Base-by-base conservation (phyloP, 805 yeast species). In the Metschnikowia lochheadii region DNA sequence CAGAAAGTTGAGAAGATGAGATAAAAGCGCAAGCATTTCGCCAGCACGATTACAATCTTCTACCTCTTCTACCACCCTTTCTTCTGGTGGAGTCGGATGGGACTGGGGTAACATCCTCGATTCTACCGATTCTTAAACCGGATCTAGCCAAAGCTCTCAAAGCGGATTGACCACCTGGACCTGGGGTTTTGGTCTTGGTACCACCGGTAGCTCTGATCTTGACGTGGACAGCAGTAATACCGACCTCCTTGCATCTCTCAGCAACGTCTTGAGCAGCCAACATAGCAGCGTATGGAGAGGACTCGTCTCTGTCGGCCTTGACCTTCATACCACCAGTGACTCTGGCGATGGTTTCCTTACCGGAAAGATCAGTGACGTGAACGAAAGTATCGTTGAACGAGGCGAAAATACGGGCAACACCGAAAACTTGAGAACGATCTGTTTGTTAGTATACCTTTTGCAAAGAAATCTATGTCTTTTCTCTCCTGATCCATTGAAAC, bases 51-150 rank as follows among this genome's bases (percentile, higher is more conserved):
- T 57, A 89, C 81, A 91, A 87, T 88, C 99, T 90, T 87, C 99
- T 92, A 92, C 99, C 99, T 86, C 99, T 91, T 85, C 99, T 94
- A 89, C 99, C 99, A 89, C 99, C 99, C 96, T 94, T 95, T 89
- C 92, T 89, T 87, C 99, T 94, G 79, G 99, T 95, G 71, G 98
- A 91, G 81, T 94, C 99, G 67, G 99, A 94, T 79, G 99, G 99
- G 70, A 94, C 91, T 79, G 99, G 99, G 67, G 99, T 94, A 66
- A 94, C 99, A 79, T 94, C 99, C 84, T 95, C 99, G 69, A 94
- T 94, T 82, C 99, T 90, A 71, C 99, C 99, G 66, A 94, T 94
- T 86, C 96, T 91, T 80, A 94, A 84, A 77, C 99, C 99, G 65
- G 98, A 90, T 86, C 99, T 91, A 72, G 99, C 98, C 72, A 92